Evolutionary conservation across 805 yeast genomes (phyloP).

Genomic region (Jamesozyma jinghongensis): DNA sequence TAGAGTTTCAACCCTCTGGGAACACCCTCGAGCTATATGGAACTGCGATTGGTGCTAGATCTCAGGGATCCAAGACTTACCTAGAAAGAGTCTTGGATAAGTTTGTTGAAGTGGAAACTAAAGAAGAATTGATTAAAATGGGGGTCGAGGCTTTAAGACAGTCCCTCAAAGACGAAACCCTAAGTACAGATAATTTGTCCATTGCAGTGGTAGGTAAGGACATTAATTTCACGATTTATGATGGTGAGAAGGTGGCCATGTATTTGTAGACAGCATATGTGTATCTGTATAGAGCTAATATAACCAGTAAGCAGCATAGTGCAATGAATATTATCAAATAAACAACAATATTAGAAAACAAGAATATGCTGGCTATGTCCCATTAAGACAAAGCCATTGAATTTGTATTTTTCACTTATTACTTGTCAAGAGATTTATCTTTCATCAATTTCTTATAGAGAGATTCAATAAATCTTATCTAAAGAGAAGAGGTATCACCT

Average conservation of each 20-base stretch:
- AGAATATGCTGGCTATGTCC: no score
- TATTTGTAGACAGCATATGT: constrained; percentile 18
- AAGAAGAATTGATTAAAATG: constrained; percentile 71
- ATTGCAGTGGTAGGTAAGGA: constrained; percentile 89
- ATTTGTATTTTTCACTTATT: no score
- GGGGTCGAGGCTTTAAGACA: constrained; percentile 90
- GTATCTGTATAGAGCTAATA: no score
- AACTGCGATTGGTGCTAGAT: constrained; percentile 95
- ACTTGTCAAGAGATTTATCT: no score
- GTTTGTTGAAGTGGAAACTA: constrained; percentile 41
- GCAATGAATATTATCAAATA: no score
- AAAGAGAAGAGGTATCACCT: no score
- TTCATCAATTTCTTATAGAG: no score
- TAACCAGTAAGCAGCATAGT: no score
- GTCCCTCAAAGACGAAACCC: constrained; percentile 89
- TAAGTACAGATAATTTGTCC: constrained; percentile 74
- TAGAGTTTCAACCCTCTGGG: constrained; percentile 95
- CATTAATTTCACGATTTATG: constrained; percentile 63
- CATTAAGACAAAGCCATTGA: no score
- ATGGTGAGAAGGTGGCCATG: constrained; percentile 65
- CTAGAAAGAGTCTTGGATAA: constrained; percentile 75
- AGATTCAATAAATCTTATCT: no score
- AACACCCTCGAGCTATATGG: constrained; percentile 85
- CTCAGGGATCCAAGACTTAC: constrained; percentile 96
- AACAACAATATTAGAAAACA: no score